Base-by-base conservation (phyloP, 176 grass and related monocot species). In the Pontederia paniculata region DNA sequence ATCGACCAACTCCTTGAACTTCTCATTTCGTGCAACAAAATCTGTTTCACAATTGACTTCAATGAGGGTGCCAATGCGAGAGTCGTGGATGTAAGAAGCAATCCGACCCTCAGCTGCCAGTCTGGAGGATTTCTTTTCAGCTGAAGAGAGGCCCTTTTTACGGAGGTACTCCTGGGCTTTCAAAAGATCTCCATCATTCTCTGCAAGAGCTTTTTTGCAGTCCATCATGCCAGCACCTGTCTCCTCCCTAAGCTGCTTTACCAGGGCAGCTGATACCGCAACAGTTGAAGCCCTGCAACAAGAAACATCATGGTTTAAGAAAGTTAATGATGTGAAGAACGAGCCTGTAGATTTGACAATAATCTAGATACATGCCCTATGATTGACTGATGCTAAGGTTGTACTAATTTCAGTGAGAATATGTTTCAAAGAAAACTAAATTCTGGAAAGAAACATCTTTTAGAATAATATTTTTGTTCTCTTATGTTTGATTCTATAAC, bases 181-280 rank as follows among this genome's bases (percentile, higher is more conserved):
- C 68, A 84, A 74, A 66, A 98, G 67, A 66, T 93, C 83, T 23
- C 87, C 87, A 15, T 18, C 87, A 22, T 68, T 88, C 72, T 98
- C 94, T 52, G 74, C 65, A 9, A 98, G 72, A 7, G 87, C 93
- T 74, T 98, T 91, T 72, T 98, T 98, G 83, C 87, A 98, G 42
- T 98, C 93, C 93, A 88, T 98, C 93, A 98, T 98, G 57, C 93
- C 93, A 45, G 87, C 94, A 8, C 94, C 94, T 14, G 94, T 98
- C 74, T 98, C 94, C 16, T 93, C 87, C 55, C 94, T 81, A 31
- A 98, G 94, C 84, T 88, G 83, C 69, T 93, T 98, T 49, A 98
- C 94, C 69, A 98, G 69, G 55, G 80, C 70, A 25, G 87, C 80
- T 65, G 94, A 98, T 71, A 98, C 62, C 22, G 72, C 69, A 63